These are phyloP conservation scores for Ophiostoma triangulosporum DNA, from an alignment of 2,329 filamentous ascomycete genomes.

Conservation along the genomic window DNA sequence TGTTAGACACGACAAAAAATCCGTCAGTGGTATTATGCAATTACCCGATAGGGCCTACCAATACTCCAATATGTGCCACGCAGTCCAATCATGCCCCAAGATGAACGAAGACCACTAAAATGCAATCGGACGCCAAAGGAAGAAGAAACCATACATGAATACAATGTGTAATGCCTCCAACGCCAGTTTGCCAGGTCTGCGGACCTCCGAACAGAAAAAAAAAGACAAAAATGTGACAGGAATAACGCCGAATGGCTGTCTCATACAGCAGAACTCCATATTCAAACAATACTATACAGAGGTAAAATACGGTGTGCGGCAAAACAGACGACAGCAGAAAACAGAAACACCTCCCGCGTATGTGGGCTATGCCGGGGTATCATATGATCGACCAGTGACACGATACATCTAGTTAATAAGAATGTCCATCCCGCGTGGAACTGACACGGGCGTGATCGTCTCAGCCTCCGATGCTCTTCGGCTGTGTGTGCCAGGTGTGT, in stretches of 20 bases:
- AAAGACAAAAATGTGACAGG: too few relatives aligned
- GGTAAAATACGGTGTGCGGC: too few relatives aligned
- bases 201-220: not conserved
- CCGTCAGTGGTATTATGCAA: not conserved
- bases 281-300: too few relatives aligned
- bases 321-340: not conserved
- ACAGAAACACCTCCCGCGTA: not conserved
- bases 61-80: conserved; percentile 1
- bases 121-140: not conserved
- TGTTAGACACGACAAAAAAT: not conserved
- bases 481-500: conserved; percentile 1
- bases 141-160: not conserved
- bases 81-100: not conserved
- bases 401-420: conserved; percentile 20
- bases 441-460: conserved; percentile 30
- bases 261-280: too few relatives aligned
- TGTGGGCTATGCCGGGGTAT: not conserved
- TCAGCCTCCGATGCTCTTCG: conserved; percentile 12
- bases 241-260: too few relatives aligned
- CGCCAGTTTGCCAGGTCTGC: not conserved
- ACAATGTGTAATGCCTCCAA: not conserved
- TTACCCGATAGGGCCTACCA: not conserved
- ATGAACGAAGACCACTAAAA: not conserved
- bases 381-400: not conserved
- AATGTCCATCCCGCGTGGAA: conserved; percentile 26